Percentiles rank a stretch among this genome's conserved stretches.
Evolutionary conservation across 192 early-diverging fungal genomes (phyloP).

Genomic region (Umbelopsis sp.): DNA sequence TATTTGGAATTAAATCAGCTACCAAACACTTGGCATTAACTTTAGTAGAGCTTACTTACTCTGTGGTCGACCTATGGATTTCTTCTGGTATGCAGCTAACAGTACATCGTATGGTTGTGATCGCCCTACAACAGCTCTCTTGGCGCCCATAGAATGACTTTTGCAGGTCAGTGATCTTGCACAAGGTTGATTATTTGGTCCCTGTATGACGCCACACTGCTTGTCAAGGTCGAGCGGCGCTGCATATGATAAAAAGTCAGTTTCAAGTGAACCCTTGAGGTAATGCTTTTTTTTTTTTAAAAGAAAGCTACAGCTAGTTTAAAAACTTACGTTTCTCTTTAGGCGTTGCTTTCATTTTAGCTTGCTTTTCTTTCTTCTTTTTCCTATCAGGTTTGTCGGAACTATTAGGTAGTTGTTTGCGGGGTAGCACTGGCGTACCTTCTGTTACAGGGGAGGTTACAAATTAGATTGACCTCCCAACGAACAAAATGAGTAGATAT

Average conservation of each 20-base stretch:
- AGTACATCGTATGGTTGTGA: constrained; percentile 83
- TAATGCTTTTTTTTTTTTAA: background rate
- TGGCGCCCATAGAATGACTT: constrained; percentile 88
- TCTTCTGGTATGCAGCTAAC: constrained; percentile 75
- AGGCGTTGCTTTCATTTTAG: constrained; percentile 48
- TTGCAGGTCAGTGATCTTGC: constrained; percentile 94
- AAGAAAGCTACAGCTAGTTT: background rate
- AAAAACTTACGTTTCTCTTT: constrained; percentile 51
- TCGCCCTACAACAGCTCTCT: constrained; percentile 82
- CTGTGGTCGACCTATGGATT: constrained; percentile 61
- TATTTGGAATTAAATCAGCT: background rate
- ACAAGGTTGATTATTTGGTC: constrained; percentile 66
- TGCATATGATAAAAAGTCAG: constrained; percentile 3
- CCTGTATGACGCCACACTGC: constrained; percentile 82
- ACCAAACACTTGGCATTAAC: background rate
- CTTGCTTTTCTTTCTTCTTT: constrained; percentile 61
- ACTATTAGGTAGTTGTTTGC: constrained; percentile 15
- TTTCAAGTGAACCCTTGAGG: background rate
- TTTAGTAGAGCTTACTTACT: constrained; percentile 48
- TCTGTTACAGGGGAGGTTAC: background rate
- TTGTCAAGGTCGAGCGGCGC: constrained; percentile 86
- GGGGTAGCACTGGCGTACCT: constrained; percentile 18
- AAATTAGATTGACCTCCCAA: background rate
- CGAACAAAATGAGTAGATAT: background rate
- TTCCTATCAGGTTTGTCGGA: constrained; percentile 20